Evolutionary conservation across 805 yeast genomes (phyloP), one percentile per base, ranked within the genome.

Genomic region (Cyberlindnera meyerae): DNA sequence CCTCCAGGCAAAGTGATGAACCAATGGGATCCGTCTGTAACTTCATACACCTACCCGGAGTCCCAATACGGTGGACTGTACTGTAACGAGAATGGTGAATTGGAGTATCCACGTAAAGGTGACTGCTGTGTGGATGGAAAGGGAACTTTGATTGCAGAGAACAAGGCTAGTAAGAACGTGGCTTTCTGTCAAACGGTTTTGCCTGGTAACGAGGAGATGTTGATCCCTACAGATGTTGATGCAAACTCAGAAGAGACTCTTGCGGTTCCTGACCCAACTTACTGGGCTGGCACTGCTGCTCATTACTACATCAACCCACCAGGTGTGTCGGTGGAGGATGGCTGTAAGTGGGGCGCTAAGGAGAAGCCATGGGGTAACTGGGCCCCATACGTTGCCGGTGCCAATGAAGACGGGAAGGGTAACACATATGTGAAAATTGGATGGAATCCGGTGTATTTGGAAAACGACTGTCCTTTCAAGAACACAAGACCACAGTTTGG

Each of bases 151-250:
- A 50, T 59, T 22, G 83, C 75, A 17, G 52, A 66, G 39, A 85
- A 85, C 66, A 50, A 58, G 9, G 78, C 82, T 13, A 68, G 68
- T 28, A 42, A 63, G 5, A 65, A 72, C 40, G 88, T 86, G 46
- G 89, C 96, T 7, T 77, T 87, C 61, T 87, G 96, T 60, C 96
- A 88, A 65, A 87, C 96, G 8, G 95, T 88, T 6, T 69, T 88
- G 39, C 96, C 96, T 17, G 96, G 96, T 48, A 84, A 86, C 60
- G 96, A 87, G 65, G 95, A 87, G 49, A 87, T 87, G 96, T 68
- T 86, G 57, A 86, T 88, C 47, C 96, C 96, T 42, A 86, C 94
- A 16, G 57, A 70, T 36, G 77, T 81, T 39, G 70, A 63, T n/a
- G 61, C 68, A 11, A 71, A 75, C 8, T 51, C 63, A 8, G 43